Evolutionary conservation across 208 protist species (phyloP).

Genomic region (Trypanosoma brucei): DNA sequence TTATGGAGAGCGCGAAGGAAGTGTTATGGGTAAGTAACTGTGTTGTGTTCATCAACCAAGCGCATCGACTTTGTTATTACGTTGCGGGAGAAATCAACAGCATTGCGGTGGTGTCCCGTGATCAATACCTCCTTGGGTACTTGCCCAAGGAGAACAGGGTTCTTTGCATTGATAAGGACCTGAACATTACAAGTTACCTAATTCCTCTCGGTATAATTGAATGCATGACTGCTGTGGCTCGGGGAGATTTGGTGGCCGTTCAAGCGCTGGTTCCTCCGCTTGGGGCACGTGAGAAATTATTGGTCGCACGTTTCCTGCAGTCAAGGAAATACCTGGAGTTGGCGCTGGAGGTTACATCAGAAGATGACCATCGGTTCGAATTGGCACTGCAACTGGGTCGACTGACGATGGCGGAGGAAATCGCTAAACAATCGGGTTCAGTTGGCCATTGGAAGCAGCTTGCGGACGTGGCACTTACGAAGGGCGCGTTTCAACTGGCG

Average conservation of each 20-base stretch:
- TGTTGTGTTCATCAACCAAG: conserved; percentile 95
- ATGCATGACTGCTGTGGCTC: conserved; percentile 96
- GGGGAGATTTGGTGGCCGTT: conserved; percentile 92
- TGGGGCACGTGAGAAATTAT: conserved; percentile 70
- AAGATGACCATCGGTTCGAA: conserved; percentile 95
- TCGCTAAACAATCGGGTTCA: conserved; percentile 55
- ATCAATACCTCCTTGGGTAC: conserved; percentile 93
- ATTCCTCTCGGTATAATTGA: conserved; percentile 92
- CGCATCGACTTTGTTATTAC: conserved; percentile 95
- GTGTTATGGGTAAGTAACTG: conserved; percentile 95
- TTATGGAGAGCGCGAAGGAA: conserved; percentile 90
- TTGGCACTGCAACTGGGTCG: conserved; percentile 89
- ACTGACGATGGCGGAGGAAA: conserved; percentile 70
- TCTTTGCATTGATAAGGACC: conserved; percentile 95
- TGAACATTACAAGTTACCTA: conserved; percentile 89
- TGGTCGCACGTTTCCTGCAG: conserved; percentile 95
- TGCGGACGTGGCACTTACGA: conserved; percentile 88
- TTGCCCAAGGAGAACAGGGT: conserved; percentile 93
- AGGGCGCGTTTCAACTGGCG: conserved; percentile 78
- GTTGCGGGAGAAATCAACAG: conserved; percentile 94
- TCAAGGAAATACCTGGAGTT: conserved; percentile 86
- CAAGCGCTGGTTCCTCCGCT: conserved; percentile 77
- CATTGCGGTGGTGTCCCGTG: conserved; percentile 88
- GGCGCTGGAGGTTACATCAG: conserved; percentile 92
- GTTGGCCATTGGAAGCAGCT: conserved; percentile 93